phyloP scores from a whole-genome alignment of 805 yeast genomes.

The Metschnikowia gruessii region DNA sequence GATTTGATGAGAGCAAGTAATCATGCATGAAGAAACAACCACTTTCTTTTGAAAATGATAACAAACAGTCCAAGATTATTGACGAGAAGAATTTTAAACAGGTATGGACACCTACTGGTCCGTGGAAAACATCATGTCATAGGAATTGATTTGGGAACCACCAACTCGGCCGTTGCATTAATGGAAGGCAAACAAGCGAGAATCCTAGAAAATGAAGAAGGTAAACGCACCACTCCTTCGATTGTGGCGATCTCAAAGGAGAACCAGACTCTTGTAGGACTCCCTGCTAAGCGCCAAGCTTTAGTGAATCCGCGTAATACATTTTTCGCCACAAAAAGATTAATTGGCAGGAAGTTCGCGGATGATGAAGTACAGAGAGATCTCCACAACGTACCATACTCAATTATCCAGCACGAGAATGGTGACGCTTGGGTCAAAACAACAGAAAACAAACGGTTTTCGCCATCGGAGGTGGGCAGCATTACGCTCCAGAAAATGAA shows the following conservation, averaged over 20 bases:
- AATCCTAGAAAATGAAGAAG: slow-evolving; percentile 75
- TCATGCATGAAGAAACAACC: not conserved
- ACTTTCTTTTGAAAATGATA: not conserved
- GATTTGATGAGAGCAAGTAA: not conserved
- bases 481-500: slow-evolving; percentile 62
- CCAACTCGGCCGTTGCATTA: slow-evolving; percentile 82
- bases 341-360: slow-evolving; percentile 68
- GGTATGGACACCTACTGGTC: not conserved
- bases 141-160: slow-evolving; percentile 84
- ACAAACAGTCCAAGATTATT: not conserved
- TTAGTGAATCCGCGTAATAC: slow-evolving; percentile 73
- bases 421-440: slow-evolving; percentile 70
- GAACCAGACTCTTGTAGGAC: slow-evolving; percentile 48
- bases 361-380: slow-evolving; percentile 73
- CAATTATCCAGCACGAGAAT: slow-evolving; percentile 53
- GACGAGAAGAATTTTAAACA: not conserved
- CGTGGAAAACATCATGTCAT: slow-evolving; percentile 44
- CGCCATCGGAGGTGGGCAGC: slow-evolving; percentile 75
- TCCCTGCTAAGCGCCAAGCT: slow-evolving; percentile 75
- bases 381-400: slow-evolving; percentile 58
- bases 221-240: slow-evolving; percentile 77
- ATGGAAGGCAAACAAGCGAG: slow-evolving; percentile 61
- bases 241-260: slow-evolving; percentile 60
- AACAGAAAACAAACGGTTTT: slow-evolving; percentile 39
- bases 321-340: slow-evolving; percentile 76